These are phyloP conservation scores for Wickerhamomyces sydowiorum DNA, from an alignment of 805 yeast species.

Conservation along the genomic window DNA sequence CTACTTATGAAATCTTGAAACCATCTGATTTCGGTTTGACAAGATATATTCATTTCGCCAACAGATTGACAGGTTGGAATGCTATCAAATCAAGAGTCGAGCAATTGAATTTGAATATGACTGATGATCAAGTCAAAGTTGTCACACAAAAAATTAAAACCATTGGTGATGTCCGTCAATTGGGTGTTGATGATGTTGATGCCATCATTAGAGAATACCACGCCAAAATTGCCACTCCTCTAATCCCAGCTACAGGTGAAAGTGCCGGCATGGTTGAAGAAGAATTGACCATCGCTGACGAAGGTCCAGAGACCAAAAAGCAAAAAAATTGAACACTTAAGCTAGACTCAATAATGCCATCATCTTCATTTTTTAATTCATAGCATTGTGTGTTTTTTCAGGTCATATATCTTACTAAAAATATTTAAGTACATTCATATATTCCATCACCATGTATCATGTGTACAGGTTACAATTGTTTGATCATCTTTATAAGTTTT, in stretches of 20 bases:
- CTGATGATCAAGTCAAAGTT: constrained; percentile 93
- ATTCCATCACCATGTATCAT: no score
- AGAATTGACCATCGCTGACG: constrained; percentile 11
- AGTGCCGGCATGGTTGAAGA: constrained; percentile 18
- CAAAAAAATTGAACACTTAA: no score
- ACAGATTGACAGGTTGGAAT: constrained; percentile 98
- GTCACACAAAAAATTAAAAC: constrained; percentile 90
- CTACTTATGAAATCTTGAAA: constrained; percentile 94
- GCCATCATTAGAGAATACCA: constrained; percentile 93
- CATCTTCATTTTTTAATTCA: no score
- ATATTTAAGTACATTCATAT: no score
- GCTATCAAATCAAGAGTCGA: constrained; percentile 98
- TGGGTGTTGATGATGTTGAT: constrained; percentile 95
- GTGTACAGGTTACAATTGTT: no score
- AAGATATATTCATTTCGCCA: constrained; percentile 95
- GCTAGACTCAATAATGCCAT: no score
- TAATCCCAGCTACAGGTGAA: constrained; percentile 21
- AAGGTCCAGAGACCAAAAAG: constrained; percentile 26
- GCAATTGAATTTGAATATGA: constrained; percentile 82
- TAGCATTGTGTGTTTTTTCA: no score
- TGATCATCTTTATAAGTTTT: no score
- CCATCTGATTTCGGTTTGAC: constrained; percentile 95
- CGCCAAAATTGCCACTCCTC: constrained; percentile 61
- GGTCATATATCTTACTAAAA: no score
- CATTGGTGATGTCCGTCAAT: constrained; percentile 91